Percentiles rank a stretch among this genome's conserved stretches.
These are phyloP conservation scores for Aspergillus melleus DNA, from an alignment of 2,329 filamentous ascomycete species.

Conservation along the genomic window DNA sequence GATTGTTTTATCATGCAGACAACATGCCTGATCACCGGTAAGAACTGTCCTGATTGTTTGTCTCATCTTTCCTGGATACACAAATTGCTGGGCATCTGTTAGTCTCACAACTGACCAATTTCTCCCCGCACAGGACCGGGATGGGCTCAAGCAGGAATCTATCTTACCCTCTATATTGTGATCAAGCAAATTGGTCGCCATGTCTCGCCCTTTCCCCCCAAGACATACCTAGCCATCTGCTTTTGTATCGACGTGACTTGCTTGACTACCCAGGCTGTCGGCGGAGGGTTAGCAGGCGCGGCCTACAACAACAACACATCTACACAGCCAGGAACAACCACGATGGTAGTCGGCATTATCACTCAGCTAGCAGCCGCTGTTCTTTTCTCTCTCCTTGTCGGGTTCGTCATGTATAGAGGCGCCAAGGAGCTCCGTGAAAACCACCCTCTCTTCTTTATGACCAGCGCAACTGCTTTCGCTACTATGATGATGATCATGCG, in stretches of 20 bases:
- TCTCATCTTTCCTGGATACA: background rate
- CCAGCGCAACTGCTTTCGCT: constrained; percentile 23
- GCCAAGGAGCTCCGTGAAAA: constrained; percentile 37
- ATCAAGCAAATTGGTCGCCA: constrained; percentile 27
- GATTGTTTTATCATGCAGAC: constrained; percentile 19
- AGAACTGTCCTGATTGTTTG: background rate
- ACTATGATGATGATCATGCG: constrained; percentile 40
- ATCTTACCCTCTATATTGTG: constrained; percentile 41
- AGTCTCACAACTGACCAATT: background rate
- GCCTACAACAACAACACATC: constrained; percentile 20
- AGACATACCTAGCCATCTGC: constrained; percentile 41
- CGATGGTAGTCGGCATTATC: constrained; percentile 50
- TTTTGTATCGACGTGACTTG: constrained; percentile 49
- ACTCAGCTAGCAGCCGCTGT: constrained; percentile 53
- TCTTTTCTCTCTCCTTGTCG: background rate
- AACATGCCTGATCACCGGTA: constrained; percentile 20
- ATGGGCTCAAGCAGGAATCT: constrained; percentile 36
- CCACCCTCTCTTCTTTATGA: constrained; percentile 32
- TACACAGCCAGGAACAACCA: constrained; percentile 34
- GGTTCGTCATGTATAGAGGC: background rate
- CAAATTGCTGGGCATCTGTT: no score
- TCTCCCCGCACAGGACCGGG: constrained; percentile 1
- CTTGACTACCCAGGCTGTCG: constrained; percentile 49
- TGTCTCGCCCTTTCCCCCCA: constrained; percentile 35
- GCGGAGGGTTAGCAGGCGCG: constrained; percentile 46